Base-by-base conservation (phyloP, 2,329 filamentous ascomycete genomes). In the Microdochium bolleyi region DNA sequence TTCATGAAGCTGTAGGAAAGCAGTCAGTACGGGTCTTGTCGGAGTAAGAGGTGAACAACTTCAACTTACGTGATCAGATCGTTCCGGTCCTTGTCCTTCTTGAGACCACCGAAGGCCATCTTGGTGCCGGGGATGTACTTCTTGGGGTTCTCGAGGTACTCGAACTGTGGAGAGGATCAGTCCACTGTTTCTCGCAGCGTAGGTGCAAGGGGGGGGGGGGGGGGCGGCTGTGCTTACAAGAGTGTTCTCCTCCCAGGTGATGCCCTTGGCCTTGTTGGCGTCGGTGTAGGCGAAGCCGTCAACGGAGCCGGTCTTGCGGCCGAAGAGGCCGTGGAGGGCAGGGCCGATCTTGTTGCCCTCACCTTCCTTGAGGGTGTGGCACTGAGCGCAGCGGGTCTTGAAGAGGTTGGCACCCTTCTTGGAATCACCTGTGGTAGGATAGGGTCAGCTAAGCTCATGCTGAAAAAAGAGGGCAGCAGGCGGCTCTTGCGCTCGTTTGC, bases 141-240 rank as follows among this genome's bases (percentile, higher is more conserved):
- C 88, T 99, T 99, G 79, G 94, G 94, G 88, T 97, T 97, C 85
- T 99, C 94, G 69, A 99, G 92, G 86, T 99, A 99, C 63, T 86
- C 83, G 78, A 96, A 97, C 89, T 92, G 65, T 34, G 16, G 10
- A 24, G 21, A 25, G 11, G 8, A 56, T 65, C 55, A 64, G 56
- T 27, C 46, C 55, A 21, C 19, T 48, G 49, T 9, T 49, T 25
- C 30, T 59, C 27, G 30, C 24, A 49, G 48, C 19, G 3, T 14
- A 14, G 14, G 32, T 38, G 21, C 50, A 30, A 13, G 49, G n/a
- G n/a, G n/a, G n/a, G n/a, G n/a, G n/a, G n/a, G n/a, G n/a, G n/a
- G n/a, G n/a, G n/a, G n/a, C n/a, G n/a, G 32, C 41, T 41, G 53
- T 60, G 70, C 82, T 55, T 82, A 92, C 88, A 66, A 99, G 83